Evolutionary conservation across 805 yeast genomes (phyloP).

Genomic region (Candida caryicola): DNA sequence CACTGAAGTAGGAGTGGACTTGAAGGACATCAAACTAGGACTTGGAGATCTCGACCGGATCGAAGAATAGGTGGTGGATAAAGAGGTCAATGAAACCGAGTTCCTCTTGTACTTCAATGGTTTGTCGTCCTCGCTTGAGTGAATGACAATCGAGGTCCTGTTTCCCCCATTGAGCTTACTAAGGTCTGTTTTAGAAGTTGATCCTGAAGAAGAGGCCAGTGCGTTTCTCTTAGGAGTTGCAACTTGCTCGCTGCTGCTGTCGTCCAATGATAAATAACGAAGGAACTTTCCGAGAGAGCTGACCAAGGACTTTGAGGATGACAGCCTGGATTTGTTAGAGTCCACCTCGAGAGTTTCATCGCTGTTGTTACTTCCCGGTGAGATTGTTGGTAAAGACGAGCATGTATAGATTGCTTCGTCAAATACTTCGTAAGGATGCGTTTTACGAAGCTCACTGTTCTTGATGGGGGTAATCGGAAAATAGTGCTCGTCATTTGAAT

Average conservation of each 20-base stretch:
- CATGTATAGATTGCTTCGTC: slow-evolving; percentile 61
- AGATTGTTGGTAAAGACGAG: slow-evolving; percentile 17
- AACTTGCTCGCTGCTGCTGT: slow-evolving; percentile 10
- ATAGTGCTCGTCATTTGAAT: slow-evolving; percentile 5
- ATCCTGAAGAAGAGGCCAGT: not conserved
- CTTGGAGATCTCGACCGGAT: slow-evolving; percentile 33
- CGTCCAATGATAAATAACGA: slow-evolving; percentile 35
- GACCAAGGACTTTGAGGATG: slow-evolving; percentile 22
- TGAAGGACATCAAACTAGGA: slow-evolving; percentile 38
- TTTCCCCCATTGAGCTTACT: not conserved
- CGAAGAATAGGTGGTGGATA: slow-evolving; percentile 32
- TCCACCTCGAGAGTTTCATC: not conserved
- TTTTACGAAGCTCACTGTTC: slow-evolving; percentile 41
- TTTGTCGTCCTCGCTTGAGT: slow-evolving; percentile 8
- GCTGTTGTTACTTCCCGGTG: slow-evolving; percentile 8
- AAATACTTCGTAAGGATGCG: slow-evolving; percentile 61
- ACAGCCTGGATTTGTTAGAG: slow-evolving; percentile 1
- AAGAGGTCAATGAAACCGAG: slow-evolving; percentile 36
- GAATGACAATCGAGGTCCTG: slow-evolving; percentile 1
- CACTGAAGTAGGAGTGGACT: slow-evolving; percentile 34
- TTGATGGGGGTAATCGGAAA: slow-evolving; percentile 17
- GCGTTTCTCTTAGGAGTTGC: not conserved
- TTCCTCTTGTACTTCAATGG: slow-evolving; percentile 17
- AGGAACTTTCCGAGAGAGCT: slow-evolving; percentile 35
- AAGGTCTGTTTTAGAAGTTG: not conserved